These are phyloP conservation scores for Emiliania huxleyi DNA, from an alignment of 78 protist genomes.

Conservation along the genomic window DNA sequence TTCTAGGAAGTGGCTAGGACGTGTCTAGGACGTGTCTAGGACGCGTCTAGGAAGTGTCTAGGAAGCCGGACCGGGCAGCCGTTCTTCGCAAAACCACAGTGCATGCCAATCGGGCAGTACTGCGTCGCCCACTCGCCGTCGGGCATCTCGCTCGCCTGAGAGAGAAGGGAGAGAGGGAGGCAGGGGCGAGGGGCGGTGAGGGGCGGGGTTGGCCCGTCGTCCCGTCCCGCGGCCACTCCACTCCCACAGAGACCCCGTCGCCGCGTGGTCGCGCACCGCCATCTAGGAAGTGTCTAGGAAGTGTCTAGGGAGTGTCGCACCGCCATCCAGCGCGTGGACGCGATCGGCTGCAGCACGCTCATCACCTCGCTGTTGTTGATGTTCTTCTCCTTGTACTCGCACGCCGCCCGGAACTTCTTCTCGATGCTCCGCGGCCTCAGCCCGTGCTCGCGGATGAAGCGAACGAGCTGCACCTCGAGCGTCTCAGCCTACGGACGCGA, in stretches of 20 bases:
- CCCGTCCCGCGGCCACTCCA: too few relatives aligned
- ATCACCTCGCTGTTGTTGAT: background rate
- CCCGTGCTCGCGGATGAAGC: background rate
- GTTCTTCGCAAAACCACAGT: background rate
- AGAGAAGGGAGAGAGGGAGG: too few relatives aligned
- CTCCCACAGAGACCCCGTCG: too few relatives aligned
- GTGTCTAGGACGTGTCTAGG: too few relatives aligned
- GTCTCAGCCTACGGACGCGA: too few relatives aligned
- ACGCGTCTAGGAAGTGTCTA: too few relatives aligned
- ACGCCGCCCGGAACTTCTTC: background rate
- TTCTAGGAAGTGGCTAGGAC: too few relatives aligned
- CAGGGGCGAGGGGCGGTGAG: too few relatives aligned
- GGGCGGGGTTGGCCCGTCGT: too few relatives aligned
- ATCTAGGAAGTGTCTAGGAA: too few relatives aligned
- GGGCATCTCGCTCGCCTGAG: background rate
- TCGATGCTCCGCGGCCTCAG: background rate
- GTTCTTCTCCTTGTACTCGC: background rate
- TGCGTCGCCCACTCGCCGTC: constrained; percentile 1
- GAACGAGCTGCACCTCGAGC: background rate
- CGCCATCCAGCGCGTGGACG: background rate
- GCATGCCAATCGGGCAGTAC: background rate
- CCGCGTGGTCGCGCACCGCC: too few relatives aligned
- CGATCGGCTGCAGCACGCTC: background rate
- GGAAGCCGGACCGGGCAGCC: background rate
- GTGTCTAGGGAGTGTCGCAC: too few relatives aligned